A percentile compares a stretch with the other conserved stretches of the same genome.
phyloP scores from a whole-genome alignment of 371 early-diverging fungal species.

The Cokeromyces recurvatus region DNA sequence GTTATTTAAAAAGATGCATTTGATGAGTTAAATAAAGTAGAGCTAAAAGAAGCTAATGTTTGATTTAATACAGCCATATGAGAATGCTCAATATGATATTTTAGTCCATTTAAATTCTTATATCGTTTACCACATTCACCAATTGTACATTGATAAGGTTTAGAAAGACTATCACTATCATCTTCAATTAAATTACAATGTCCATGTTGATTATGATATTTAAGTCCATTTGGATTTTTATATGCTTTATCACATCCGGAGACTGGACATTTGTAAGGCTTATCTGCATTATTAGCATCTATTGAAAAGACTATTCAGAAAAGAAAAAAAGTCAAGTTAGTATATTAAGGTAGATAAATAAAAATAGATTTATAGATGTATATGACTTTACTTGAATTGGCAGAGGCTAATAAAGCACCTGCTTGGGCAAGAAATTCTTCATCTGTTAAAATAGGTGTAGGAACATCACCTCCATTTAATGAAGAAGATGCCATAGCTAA shows the following conservation, averaged over 20 bases:
- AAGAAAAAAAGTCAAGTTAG: background rate
- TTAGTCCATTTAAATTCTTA: conserved; percentile 97
- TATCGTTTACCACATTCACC: conserved; percentile 89
- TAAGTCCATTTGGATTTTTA: conserved; percentile 98
- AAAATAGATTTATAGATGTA: background rate
- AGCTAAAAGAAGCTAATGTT: conserved; percentile 35
- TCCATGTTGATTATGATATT: conserved; percentile 88
- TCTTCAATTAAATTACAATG: conserved; percentile 60
- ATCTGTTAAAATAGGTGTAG: conserved; percentile 26
- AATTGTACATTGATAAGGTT: conserved; percentile 86
- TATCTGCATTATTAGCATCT: conserved; percentile 46
- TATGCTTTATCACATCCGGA: conserved; percentile 89
- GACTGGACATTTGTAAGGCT: conserved; percentile 79
- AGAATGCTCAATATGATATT: conserved; percentile 90
- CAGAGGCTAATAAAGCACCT: conserved; percentile 31
- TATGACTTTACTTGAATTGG: conserved; percentile 12
- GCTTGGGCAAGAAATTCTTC: conserved; percentile 43
- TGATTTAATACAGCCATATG: conserved; percentile 59
- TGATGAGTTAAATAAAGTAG: conserved; percentile 23
- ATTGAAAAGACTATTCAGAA: background rate
- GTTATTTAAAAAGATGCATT: too few relatives aligned
- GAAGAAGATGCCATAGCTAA: conserved; percentile 17
- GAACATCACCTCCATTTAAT: conserved; percentile 9
- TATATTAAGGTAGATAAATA: background rate
- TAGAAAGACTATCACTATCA: conserved; percentile 45